Evolutionary conservation across 352 stramenopile species (phyloP).

Genomic region (Phytophthora agathidicida): DNA sequence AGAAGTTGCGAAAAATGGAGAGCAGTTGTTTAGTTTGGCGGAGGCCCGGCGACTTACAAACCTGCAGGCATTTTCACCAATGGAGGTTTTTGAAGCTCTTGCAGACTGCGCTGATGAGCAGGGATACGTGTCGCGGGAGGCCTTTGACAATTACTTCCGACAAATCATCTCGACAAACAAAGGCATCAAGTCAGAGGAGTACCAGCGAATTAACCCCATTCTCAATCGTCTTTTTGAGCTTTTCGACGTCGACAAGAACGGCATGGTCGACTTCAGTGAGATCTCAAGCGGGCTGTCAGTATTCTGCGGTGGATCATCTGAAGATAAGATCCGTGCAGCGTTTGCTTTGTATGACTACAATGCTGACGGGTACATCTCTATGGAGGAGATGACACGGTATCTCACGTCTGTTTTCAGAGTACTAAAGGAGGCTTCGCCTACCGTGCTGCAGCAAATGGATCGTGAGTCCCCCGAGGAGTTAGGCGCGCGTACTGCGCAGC

Average conservation of each 20-base stretch:
- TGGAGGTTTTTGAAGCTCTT: slow-evolving; percentile 81
- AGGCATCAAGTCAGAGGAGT: slow-evolving; percentile 52
- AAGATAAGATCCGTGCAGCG: slow-evolving; percentile 75
- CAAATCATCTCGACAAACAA: slow-evolving; percentile 68
- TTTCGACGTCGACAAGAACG: slow-evolving; percentile 89
- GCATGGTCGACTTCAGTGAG: slow-evolving; percentile 86
- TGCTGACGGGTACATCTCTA: slow-evolving; percentile 82
- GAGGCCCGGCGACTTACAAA: slow-evolving; percentile 80
- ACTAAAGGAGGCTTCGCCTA: slow-evolving; percentile 75
- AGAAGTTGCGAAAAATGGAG: slow-evolving; percentile 77
- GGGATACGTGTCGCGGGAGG: slow-evolving; percentile 69
- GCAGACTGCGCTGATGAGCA: slow-evolving; percentile 74
- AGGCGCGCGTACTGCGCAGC: slow-evolving; percentile 60
- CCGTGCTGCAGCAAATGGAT: slow-evolving; percentile 49
- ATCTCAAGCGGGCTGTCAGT: slow-evolving; percentile 87
- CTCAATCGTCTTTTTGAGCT: slow-evolving; percentile 81
- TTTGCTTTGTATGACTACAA: slow-evolving; percentile 90
- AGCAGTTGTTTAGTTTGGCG: slow-evolving; percentile 79
- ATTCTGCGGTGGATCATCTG: slow-evolving; percentile 80
- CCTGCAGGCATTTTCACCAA: slow-evolving; percentile 70
- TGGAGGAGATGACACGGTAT: slow-evolving; percentile 87
- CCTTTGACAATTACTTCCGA: slow-evolving; percentile 83
- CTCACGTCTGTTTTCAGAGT: slow-evolving; percentile 88
- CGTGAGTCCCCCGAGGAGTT: slow-evolving; percentile 68
- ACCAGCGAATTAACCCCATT: slow-evolving; percentile 76